These are phyloP conservation scores for Nakaseomyces nivariensis DNA, from an alignment of 1,139 yeast genomes.

Conservation along the genomic window DNA sequence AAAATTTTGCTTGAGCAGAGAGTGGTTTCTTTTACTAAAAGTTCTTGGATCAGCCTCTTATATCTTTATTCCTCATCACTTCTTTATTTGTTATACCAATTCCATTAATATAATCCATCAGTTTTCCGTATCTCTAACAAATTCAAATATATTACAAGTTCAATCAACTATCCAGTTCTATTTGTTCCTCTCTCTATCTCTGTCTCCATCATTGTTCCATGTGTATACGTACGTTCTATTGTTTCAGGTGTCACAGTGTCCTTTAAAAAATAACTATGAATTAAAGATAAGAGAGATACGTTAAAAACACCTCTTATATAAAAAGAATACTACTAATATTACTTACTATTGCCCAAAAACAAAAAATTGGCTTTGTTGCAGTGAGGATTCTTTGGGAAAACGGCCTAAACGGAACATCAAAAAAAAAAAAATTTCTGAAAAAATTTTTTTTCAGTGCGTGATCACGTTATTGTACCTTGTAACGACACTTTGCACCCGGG, in stretches of 20 bases:
- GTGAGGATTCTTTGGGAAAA: background rate
- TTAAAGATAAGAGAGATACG: background rate
- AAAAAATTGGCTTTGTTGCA: too few relatives aligned
- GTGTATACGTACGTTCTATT: conserved; percentile 3
- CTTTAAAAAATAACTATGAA: background rate
- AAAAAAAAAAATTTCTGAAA: background rate
- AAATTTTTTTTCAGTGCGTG: background rate
- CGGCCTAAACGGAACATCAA: background rate
- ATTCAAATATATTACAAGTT: too few relatives aligned
- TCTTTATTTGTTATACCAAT: too few relatives aligned
- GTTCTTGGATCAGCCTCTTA: too few relatives aligned
- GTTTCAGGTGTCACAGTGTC: conserved; percentile 3
- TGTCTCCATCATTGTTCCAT: background rate
- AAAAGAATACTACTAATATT: background rate
- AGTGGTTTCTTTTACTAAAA: too few relatives aligned
- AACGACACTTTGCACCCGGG: background rate
- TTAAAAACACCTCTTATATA: background rate
- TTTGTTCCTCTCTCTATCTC: too few relatives aligned
- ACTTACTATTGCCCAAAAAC: too few relatives aligned
- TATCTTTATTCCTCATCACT: too few relatives aligned
- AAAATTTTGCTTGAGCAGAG: too few relatives aligned
- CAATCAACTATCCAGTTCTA: too few relatives aligned
- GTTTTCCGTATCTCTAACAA: too few relatives aligned
- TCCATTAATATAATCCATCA: too few relatives aligned
- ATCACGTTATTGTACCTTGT: background rate